A percentile compares a stretch with the other conserved stretches of the same genome.
Evolutionary conservation across 106 monocot genomes (phyloP).

Genomic region (Dioscorea zingiberensis): DNA sequence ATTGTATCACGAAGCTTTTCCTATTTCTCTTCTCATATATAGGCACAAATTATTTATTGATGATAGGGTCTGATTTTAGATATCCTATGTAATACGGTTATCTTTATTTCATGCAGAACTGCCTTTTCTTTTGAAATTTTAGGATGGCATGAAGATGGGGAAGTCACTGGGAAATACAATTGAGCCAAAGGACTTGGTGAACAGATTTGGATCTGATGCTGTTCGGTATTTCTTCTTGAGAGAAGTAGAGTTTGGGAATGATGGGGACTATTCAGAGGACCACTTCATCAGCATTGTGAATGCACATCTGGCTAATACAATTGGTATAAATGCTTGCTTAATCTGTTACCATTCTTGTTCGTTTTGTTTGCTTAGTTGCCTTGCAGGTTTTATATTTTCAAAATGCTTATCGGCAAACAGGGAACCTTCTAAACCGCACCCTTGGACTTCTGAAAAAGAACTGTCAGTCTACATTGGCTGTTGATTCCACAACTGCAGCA

Average conservation of each 20-base stretch:
- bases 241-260: slow-evolving; percentile 96
- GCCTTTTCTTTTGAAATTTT: slow-evolving; percentile 76
- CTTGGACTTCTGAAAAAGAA: slow-evolving; percentile 94
- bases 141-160: slow-evolving; percentile 99
- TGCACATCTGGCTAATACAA: slow-evolving; percentile 94
- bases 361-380: neutral
- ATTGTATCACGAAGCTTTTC: too few species aligned
- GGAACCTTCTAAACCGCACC: slow-evolving; percentile 96
- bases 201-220: slow-evolving; percentile 88
- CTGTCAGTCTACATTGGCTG: slow-evolving; percentile 66
- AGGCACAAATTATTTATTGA: neutral
- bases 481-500: slow-evolving; percentile 66
- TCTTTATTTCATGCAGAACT: slow-evolving; percentile 62
- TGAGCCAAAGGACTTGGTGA: slow-evolving; percentile 86
- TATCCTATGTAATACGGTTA: slow-evolving; percentile 28
- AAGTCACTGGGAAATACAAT: slow-evolving; percentile 97
- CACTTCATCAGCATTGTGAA: slow-evolving; percentile 91
- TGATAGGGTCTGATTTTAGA: neutral
- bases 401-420: slow-evolving; percentile 18
- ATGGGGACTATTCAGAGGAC: slow-evolving; percentile 96
- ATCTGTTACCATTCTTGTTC: slow-evolving; percentile 4
- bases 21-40: neutral
- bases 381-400: neutral
- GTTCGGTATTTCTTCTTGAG: slow-evolving; percentile 95
- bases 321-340: slow-evolving; percentile 40